Evolutionary conservation across 805 yeast species (phyloP).

Genomic region (Teunomyces kruisii): DNA sequence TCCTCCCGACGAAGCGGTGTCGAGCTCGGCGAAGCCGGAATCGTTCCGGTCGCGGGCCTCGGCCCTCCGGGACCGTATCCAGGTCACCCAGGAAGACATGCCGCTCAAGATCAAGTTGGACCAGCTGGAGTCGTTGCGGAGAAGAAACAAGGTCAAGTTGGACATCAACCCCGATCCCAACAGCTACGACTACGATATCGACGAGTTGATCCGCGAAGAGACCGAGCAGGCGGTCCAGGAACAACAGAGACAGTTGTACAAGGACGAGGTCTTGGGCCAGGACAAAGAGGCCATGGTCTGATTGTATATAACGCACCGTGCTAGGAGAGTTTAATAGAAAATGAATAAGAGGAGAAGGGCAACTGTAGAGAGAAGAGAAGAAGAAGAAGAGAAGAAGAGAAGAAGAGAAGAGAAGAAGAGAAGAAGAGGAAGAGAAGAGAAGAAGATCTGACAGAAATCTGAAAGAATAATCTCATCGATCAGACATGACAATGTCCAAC

Average conservation of each 20-base stretch:
- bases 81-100: conserved; percentile 35
- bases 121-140: conserved; percentile 20
- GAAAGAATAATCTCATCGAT: too few species aligned
- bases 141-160: conserved; percentile 31
- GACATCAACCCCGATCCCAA: conserved; percentile 40
- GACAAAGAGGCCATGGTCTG: conserved; percentile 27
- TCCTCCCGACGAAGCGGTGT: conserved; percentile 39
- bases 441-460: too few species aligned
- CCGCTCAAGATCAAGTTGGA: conserved; percentile 36
- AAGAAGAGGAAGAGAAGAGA: too few species aligned
- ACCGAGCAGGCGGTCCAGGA: conserved; percentile 20
- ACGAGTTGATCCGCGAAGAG: conserved; percentile 42
- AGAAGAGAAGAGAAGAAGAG: too few species aligned
- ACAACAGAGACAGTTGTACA: conserved; percentile 19
- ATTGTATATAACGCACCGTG: too few species aligned
- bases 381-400: too few species aligned
- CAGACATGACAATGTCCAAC: too few species aligned
- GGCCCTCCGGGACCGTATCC: conserved; percentile 28
- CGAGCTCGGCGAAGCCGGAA: conserved; percentile 9
- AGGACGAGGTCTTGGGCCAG: conserved; percentile 18
- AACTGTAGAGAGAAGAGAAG: too few species aligned
- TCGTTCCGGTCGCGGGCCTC: conserved; percentile 17
- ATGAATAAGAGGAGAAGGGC: too few species aligned
- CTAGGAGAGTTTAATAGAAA: background rate
- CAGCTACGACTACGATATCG: conserved; percentile 44